Conservation (phyloP, 1,284 basidiomycete genomes). For the Pascua guehoae region DNA sequence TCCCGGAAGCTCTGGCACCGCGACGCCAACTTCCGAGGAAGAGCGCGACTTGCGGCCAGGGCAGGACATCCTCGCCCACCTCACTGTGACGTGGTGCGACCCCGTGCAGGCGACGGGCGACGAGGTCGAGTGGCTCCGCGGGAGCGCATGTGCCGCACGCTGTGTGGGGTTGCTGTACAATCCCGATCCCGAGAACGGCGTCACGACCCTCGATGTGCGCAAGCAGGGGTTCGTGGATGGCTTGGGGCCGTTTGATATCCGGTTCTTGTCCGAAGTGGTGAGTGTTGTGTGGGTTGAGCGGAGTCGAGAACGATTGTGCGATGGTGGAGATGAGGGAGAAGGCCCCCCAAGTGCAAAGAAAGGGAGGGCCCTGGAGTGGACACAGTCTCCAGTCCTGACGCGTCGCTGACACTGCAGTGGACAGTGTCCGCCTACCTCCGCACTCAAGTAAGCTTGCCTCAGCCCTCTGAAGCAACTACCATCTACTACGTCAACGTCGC, state of each 20-base stretch:
- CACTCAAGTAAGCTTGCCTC: conserved; percentile 17
- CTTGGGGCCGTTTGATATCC: conserved; percentile 24
- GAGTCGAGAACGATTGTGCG: too few species aligned
- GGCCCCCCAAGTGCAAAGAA: too few species aligned
- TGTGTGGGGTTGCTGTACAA: conserved; percentile 23
- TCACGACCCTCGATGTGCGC: conserved; percentile 20
- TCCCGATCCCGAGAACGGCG: conserved; percentile 18
- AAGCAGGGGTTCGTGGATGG: conserved; percentile 17
- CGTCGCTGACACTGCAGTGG: too few species aligned
- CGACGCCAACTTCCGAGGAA: too few species aligned
- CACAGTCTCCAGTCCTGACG: too few species aligned
- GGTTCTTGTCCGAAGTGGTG: conserved; percentile 18
- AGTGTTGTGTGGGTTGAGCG: too few species aligned
- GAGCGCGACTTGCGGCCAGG: too few species aligned
- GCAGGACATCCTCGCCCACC: background rate
- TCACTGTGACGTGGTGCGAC: conserved; percentile 5
- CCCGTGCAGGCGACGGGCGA: conserved; percentile 1
- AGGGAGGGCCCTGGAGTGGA: too few species aligned
- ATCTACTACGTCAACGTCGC: conserved; percentile 30
- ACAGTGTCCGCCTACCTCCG: conserved; percentile 21
- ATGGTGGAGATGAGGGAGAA: too few species aligned
- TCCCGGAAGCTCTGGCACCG: background rate
- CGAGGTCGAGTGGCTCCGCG: conserved; percentile 22
- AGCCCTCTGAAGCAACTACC: conserved; percentile 22
- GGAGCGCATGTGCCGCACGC: conserved; percentile 10